phyloP scores from a whole-genome alignment of 768 basidiomycete genomes.

The Termitomyces sp. region DNA sequence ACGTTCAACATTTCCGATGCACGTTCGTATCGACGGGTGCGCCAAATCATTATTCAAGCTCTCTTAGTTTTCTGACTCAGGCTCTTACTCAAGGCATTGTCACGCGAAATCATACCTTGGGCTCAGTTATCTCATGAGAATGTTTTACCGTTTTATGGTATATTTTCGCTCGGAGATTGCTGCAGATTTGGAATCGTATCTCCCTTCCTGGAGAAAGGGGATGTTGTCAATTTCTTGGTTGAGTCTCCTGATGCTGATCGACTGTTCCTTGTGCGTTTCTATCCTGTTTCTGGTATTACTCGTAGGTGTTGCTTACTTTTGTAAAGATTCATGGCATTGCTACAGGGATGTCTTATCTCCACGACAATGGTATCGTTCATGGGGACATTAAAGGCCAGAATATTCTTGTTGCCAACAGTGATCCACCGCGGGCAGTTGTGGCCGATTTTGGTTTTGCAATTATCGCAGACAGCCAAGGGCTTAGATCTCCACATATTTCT shows the following conservation, averaged over 20 bases:
- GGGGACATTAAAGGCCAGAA: slow-evolving; percentile 3
- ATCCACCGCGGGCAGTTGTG: neutral
- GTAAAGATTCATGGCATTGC: neutral
- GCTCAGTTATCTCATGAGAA: slow-evolving; percentile 1
- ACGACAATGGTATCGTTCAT: slow-evolving; percentile 1
- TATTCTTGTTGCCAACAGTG: neutral
- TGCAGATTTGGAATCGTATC: neutral
- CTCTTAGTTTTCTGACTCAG: neutral
- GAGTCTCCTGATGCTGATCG: neutral
- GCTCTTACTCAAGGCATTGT: neutral
- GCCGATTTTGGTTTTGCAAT: slow-evolving; percentile 2
- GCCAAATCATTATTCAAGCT: neutral
- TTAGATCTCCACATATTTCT: neutral
- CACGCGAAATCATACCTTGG: slow-evolving; percentile 1
- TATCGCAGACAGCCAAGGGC: neutral
- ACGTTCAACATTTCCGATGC: neutral
- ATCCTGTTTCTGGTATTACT: neutral
- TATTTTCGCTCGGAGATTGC: neutral
- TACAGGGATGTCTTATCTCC: slow-evolving; percentile 1
- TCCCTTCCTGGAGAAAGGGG: slow-evolving; percentile 2
- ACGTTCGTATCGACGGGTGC: neutral
- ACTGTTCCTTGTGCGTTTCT: neutral
- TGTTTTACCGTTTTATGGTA: slow-evolving; percentile 1
- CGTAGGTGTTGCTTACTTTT: neutral
- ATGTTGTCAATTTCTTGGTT: neutral